Base-by-base conservation (phyloP, 2,329 filamentous ascomycete species). In the Rutstroemia sp. region DNA sequence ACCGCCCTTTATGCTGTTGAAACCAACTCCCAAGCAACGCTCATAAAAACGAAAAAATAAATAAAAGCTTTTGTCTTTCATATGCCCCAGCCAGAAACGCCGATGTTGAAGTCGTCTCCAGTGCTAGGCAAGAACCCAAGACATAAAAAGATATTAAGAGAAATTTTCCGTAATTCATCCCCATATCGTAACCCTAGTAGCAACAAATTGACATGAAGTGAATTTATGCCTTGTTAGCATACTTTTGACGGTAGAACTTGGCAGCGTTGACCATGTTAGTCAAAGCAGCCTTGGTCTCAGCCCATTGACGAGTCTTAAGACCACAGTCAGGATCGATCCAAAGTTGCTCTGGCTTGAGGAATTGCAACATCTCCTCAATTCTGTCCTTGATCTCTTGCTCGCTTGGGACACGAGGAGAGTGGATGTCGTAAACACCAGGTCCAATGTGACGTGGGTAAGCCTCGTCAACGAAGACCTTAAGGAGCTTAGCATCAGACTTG, bases 321-420 rank as follows among this genome's bases (percentile, higher is more conserved):
- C 94, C 94, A 73, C 94, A 99, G 81, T 99, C 94, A 67, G 94
- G 94, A 82, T 99, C 92, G 79, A 97, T 90, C 94, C 94, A 99
- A 74, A 99, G 90, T 84, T 99, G 94, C 71, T 96, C 91, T 59
- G 92, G 92, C 83, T 91, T 92, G 77, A 97, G 88, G 83, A 90
- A 92, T 77, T 88, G 82, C 65, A 99, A 85, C 94, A 97, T 97
- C 87, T 99, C 94, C 74, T 89, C 85, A 74, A 99, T 88, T 72
- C 94, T 88, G 79, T 92, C 88, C 85, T 90, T 92, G 82, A 99
- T 96, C 86, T 99, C 94, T 79, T 96, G 83, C 85, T 96, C 89
- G 73, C 85, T 88, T 71, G 94, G 94, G 60, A 99, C 85, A 88
- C 94, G 92, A 66, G 94, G 94, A 65, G 90, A 95, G 88, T 99